phyloP scores from a whole-genome alignment of 2,329 filamentous ascomycete genomes.

The Ophiosphaerella herpotricha region DNA sequence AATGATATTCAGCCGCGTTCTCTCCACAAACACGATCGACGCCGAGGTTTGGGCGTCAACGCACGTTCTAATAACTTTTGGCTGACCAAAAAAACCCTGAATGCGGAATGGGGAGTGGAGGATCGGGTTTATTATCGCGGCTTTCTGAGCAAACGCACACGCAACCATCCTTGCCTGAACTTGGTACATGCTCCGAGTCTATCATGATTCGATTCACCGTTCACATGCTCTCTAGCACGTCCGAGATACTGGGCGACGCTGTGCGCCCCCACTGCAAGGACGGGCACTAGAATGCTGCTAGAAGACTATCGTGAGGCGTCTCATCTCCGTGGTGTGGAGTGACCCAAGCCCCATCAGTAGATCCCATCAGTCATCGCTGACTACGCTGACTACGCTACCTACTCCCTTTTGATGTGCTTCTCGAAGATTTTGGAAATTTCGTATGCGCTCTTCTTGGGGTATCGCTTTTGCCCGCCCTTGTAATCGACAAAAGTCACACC shows the following conservation, averaged over 20 bases:
- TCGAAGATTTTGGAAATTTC: constrained; percentile 73
- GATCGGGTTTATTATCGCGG: constrained; percentile 21
- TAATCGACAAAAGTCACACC: constrained; percentile 87
- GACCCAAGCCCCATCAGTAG: constrained; percentile 14
- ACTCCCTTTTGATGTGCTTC: constrained; percentile 67
- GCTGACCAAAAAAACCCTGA: not conserved
- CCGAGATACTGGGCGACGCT: not conserved
- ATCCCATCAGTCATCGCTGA: constrained; percentile 7
- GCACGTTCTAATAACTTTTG: constrained; percentile 5
- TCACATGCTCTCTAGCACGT: not conserved
- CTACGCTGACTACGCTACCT: constrained; percentile 4
- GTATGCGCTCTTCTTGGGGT: constrained; percentile 82
- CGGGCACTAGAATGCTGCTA: constrained; percentile 29
- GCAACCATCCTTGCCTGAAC: not conserved
- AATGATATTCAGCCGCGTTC: not conserved
- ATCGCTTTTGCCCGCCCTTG: constrained; percentile 74
- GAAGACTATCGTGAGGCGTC: constrained; percentile 16
- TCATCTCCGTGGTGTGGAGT: constrained; percentile 9
- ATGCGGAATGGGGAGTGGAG: not conserved
- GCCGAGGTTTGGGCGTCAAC: constrained; percentile 13
- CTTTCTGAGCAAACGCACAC: constrained; percentile 1
- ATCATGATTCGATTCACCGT: constrained; percentile 2
- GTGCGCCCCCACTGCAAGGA: not conserved
- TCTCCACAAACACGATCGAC: constrained; percentile 8
- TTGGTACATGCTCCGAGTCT: constrained; percentile 4